A percentile compares a stretch with the other conserved stretches of the same genome.
Conservation (phyloP, 2,329 filamentous ascomycete species). For the Cordyceps fumosorosea region DNA sequence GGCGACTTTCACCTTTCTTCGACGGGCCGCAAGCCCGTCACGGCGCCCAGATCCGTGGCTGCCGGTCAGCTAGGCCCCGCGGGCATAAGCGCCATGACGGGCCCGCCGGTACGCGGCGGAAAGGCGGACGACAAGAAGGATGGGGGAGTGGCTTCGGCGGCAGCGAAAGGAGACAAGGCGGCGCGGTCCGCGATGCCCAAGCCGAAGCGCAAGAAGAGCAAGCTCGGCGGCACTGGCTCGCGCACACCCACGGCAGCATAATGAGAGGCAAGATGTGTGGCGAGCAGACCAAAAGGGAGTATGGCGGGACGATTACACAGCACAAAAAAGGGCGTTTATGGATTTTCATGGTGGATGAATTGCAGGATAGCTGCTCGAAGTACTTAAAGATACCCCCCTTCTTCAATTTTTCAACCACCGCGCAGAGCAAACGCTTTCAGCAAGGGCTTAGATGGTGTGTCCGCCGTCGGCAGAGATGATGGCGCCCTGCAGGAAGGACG, state of each 20-base stretch:
- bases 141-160: slow-evolving; percentile 18
- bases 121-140: slow-evolving; percentile 42
- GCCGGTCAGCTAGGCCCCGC: slow-evolving; percentile 20
- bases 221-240: slow-evolving; percentile 29
- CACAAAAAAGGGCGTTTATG: neutral
- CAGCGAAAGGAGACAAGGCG: slow-evolving; percentile 36
- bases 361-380: neutral
- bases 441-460: slow-evolving; percentile 28
- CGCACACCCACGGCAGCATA: slow-evolving; percentile 22
- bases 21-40: slow-evolving; percentile 45
- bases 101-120: slow-evolving; percentile 28
- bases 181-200: slow-evolving; percentile 37
- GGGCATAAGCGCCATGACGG: slow-evolving; percentile 29
- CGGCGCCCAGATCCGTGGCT: slow-evolving; percentile 20
- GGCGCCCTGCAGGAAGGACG: slow-evolving; percentile 39
- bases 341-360: neutral
- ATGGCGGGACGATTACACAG: neutral
- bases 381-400: slow-evolving; percentile 9
- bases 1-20: slow-evolving; percentile 60
- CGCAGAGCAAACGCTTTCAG: neutral
- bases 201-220: slow-evolving; percentile 43
- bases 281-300: neutral
- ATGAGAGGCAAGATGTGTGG: neutral
- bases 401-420: neutral
- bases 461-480: slow-evolving; percentile 39